Conservation (phyloP, 2,329 filamentous ascomycete genomes). For the Karstenula rhodostoma region DNA sequence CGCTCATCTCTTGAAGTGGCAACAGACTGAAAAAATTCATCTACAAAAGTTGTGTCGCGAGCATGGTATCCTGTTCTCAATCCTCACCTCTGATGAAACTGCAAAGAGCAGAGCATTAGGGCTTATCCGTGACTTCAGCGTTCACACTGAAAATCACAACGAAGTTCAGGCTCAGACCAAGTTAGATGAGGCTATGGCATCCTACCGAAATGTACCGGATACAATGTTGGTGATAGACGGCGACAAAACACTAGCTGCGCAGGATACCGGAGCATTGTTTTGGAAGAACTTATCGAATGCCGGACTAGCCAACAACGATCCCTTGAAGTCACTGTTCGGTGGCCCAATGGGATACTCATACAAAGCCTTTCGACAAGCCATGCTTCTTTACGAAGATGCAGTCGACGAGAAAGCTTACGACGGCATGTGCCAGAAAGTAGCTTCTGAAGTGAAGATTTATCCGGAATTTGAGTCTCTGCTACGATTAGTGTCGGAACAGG, state of each 20-base stretch:
- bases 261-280: slow-evolving; percentile 62
- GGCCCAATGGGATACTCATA: slow-evolving; percentile 59
- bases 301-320: slow-evolving; percentile 17
- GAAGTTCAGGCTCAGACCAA: slow-evolving; percentile 31
- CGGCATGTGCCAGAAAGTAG: slow-evolving; percentile 55
- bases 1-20: slow-evolving; percentile 58
- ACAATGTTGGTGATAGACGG: slow-evolving; percentile 66
- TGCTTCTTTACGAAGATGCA: slow-evolving; percentile 61
- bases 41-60: slow-evolving; percentile 56
- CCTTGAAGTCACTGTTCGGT: slow-evolving; percentile 58
- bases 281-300: slow-evolving; percentile 49
- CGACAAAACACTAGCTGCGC: slow-evolving; percentile 62
- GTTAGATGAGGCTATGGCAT: slow-evolving; percentile 46
- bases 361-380: slow-evolving; percentile 63
- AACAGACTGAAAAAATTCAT: slow-evolving; percentile 54
- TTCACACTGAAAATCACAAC: slow-evolving; percentile 54
- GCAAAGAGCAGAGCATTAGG: neutral
- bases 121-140: slow-evolving; percentile 48
- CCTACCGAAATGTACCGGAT: slow-evolving; percentile 33
- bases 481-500: slow-evolving; percentile 30
- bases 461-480: slow-evolving; percentile 60
- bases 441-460: slow-evolving; percentile 53
- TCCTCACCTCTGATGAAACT: slow-evolving; percentile 21
- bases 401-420: slow-evolving; percentile 51
- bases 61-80: slow-evolving; percentile 58